Base-by-base conservation (phyloP, 2,329 filamentous ascomycete species). In the Westerdykella ornata region DNA sequence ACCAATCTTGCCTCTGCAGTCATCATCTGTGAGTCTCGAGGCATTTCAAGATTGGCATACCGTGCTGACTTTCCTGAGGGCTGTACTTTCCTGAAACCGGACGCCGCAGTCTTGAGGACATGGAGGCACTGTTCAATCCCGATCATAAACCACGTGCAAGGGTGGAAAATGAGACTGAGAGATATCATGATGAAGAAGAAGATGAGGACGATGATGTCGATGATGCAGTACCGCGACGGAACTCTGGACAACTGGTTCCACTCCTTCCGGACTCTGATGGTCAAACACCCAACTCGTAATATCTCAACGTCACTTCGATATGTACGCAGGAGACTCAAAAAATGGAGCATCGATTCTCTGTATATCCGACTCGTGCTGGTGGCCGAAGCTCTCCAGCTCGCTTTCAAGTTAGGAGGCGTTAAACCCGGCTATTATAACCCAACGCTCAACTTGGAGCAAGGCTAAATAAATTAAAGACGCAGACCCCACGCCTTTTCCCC, bases 111-210 rank as follows among this genome's bases (percentile, higher is more conserved):
- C 51, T 84, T 20, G 81, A 85, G 60, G 81, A 84, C 57, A 81
- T 85, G 66, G 81, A 85, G 56, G 70, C 75, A 38, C 78, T 84
- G 48, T 81, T 82, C 68, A 68, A 67, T 35, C 44, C 46, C 8
- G 31, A 46, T 16, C 50, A 46, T 20, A 32, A 38, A 8, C 26
- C 41, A 1, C 35, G 35, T 2, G 20, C 36, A 4, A 41, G 72
- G 72, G 44, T 71, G 65, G 6, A 55, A 47, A 32, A 18, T 12
- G 37, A 56, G 46, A 26, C 31, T 19, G 43, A 50, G 5, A 26
- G 29, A 3, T 48, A 52, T 33, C 43, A 45, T 28, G 51, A 51
- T 22, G 44, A 49, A 8, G 22, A 26, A 26, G 22, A 26, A 17
- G 22, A 35, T 2, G 37, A 43, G n/a, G 36, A 38, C 3, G 36